phyloP scores from a whole-genome alignment of 23 red algal genomes.

The Gracilaria domingensis region DNA sequence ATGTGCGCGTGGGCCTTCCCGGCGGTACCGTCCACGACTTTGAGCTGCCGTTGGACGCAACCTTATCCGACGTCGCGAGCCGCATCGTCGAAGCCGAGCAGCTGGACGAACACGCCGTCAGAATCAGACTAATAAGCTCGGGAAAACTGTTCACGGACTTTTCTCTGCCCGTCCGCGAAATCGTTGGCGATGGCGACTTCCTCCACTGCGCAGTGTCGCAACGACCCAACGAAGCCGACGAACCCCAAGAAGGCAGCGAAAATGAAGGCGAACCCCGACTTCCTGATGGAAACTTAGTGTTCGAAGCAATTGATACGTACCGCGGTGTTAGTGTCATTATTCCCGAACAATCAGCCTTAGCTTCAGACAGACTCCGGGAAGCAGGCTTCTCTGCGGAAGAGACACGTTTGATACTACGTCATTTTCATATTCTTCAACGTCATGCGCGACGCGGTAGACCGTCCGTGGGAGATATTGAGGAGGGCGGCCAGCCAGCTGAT shows the following conservation, averaged over 20 bases:
- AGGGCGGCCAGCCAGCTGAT: slow-evolving; percentile 22
- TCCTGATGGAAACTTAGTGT: slow-evolving; percentile 10
- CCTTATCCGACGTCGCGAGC: slow-evolving; percentile 30
- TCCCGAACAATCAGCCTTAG: slow-evolving; percentile 29
- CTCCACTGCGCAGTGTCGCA: slow-evolving; percentile 47
- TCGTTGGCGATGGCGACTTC: slow-evolving; percentile 60
- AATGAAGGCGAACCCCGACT: not conserved
- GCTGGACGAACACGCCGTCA: slow-evolving; percentile 18
- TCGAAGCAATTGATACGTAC: slow-evolving; percentile 36
- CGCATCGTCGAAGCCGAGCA: slow-evolving; percentile 42
- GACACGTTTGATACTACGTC: slow-evolving; percentile 35
- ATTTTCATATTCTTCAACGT: slow-evolving; percentile 39
- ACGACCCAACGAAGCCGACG: not conserved
- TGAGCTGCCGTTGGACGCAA: slow-evolving; percentile 22
- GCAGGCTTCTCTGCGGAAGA: slow-evolving; percentile 58
- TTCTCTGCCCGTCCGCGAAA: slow-evolving; percentile 12
- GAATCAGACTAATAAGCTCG: slow-evolving; percentile 47
- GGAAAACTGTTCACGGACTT: slow-evolving; percentile 59
- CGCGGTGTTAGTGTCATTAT: slow-evolving; percentile 57
- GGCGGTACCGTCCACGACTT: slow-evolving; percentile 69
- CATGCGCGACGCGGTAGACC: slow-evolving; percentile 7
- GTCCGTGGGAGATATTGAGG: slow-evolving; percentile 33
- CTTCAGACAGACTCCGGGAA: slow-evolving; percentile 34
- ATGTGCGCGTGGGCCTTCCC: slow-evolving; percentile 56
- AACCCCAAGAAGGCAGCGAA: not conserved